Base-by-base conservation (phyloP, 495 filamentous ascomycete genomes). In the Tuber microsphaerosporum region DNA sequence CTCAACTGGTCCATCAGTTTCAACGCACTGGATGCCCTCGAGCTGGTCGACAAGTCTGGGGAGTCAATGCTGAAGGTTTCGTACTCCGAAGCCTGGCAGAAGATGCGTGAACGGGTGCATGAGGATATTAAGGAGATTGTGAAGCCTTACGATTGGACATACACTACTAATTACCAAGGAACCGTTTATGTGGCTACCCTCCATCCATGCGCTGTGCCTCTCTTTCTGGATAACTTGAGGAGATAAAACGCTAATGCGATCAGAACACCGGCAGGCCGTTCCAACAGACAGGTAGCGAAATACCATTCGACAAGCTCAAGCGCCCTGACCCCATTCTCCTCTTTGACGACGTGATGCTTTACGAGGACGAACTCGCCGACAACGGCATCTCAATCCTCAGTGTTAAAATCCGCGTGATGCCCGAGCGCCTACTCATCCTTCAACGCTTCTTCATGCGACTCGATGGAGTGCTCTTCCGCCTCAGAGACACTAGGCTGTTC, bases 61-160 rank as follows among this genome's bases (percentile, higher is more conserved):
- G 86, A 87, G 77, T 86, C 88, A 16, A 97, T 97, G 94, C 86
- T 99, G 61, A 91, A 93, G 84, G 95, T 99, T 51, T 91, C 94
- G 68, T 94, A 98, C 84, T 96, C 94, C 20, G 89, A 89, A 78
- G 91, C 93, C 79, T 99, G 95, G 95, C 72, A 76, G 44, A 76
- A 74, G 65, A 79, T 79, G 74, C 91, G 94, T 79, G 93, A 97
- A 84, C 89, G 90, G 81, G 91, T 93, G 19, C 90, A 93, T 80
- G 93, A 94, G 73, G 92, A 92, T 31, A 97, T 98, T 74, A 93
- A 92, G 82, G 93, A 97, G 82, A 90, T 97, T 26, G 92, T 98
- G 26, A 93, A 93, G 83, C 93, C 94, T 16, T 99, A 95, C 83
- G 95, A 99, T 85, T 99, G 95, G 95, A 97, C 93, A 56, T 99